Evolutionary conservation across 345 rosid species (phyloP).

Genomic region (Microcos paniculata): DNA sequence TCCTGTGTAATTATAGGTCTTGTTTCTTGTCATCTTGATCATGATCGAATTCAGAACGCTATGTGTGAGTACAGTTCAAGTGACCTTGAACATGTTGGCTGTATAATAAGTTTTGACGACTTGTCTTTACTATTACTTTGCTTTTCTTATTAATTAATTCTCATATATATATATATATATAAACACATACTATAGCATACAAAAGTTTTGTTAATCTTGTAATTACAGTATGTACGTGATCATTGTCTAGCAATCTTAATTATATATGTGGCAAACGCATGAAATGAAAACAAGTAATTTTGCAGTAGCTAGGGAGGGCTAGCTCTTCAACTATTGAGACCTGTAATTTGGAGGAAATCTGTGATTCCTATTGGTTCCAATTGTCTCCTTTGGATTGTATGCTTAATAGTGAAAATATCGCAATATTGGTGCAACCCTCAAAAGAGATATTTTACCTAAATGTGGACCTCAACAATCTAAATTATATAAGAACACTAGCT

Average conservation of each 20-base stretch:
- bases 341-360: too few relatives aligned
- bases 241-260: not conserved
- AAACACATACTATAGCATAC: not conserved
- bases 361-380: too few relatives aligned
- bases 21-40: not conserved
- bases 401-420: not conserved
- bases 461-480: not conserved
- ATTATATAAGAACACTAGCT: too few relatives aligned
- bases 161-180: too few relatives aligned
- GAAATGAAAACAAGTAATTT: not conserved
- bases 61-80: not conserved
- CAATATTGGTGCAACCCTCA: not conserved
- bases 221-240: conserved; percentile 47
- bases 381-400: not conserved
- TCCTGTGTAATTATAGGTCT: not conserved
- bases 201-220: not conserved
- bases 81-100: not conserved
- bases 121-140: not conserved
- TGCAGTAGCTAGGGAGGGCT: too few relatives aligned
- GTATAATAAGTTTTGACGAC: not conserved
- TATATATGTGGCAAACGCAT: not conserved
- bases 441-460: not conserved
- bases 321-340: not conserved
- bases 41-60: not conserved
- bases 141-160: not conserved